These are phyloP conservation scores for Kodamaea suecica DNA, from an alignment of 1,139 yeast genomes.

Conservation along the genomic window DNA sequence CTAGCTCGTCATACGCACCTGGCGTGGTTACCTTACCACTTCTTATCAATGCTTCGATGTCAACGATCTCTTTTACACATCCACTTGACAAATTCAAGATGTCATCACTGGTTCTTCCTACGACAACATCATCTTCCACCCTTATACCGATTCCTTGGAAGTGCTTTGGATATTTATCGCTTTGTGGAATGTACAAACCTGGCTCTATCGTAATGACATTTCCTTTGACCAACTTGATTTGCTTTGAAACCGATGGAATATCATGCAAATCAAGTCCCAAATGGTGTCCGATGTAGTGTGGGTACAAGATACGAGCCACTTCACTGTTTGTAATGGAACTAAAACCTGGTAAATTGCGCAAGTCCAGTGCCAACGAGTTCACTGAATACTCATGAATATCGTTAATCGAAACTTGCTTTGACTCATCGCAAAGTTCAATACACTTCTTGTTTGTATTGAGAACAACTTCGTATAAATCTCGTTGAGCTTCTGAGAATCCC, in stretches of 20 bases:
- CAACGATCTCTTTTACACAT: constrained; percentile 80
- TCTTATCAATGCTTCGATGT: constrained; percentile 64
- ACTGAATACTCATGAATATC: constrained; percentile 77
- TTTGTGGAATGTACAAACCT: constrained; percentile 81
- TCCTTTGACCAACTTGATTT: constrained; percentile 48
- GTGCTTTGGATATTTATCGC: constrained; percentile 66
- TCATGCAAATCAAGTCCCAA: constrained; percentile 93
- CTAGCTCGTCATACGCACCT: constrained; percentile 47
- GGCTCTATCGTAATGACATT: constrained; percentile 94
- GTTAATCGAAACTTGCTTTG: constrained; percentile 54
- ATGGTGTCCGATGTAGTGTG: constrained; percentile 95
- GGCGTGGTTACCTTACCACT: constrained; percentile 52
- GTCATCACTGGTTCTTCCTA: constrained; percentile 57
- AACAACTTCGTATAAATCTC: constrained; percentile 85
- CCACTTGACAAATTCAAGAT: constrained; percentile 63
- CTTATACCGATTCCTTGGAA: constrained; percentile 91
- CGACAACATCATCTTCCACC: constrained; percentile 88
- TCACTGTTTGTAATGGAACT: constrained; percentile 46
- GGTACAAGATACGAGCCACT: constrained; percentile 61
- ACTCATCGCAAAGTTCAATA: constrained; percentile 61
- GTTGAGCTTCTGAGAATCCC: constrained; percentile 72
- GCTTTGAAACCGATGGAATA: constrained; percentile 58
- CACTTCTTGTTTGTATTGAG: constrained; percentile 78
- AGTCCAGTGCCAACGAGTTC: constrained; percentile 53
- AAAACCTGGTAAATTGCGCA: constrained; percentile 70